Evolutionary conservation across 2,329 filamentous ascomycete genomes (phyloP), one percentile per base, ranked within the genome.

Genomic region (Fusarium denticulatum): DNA sequence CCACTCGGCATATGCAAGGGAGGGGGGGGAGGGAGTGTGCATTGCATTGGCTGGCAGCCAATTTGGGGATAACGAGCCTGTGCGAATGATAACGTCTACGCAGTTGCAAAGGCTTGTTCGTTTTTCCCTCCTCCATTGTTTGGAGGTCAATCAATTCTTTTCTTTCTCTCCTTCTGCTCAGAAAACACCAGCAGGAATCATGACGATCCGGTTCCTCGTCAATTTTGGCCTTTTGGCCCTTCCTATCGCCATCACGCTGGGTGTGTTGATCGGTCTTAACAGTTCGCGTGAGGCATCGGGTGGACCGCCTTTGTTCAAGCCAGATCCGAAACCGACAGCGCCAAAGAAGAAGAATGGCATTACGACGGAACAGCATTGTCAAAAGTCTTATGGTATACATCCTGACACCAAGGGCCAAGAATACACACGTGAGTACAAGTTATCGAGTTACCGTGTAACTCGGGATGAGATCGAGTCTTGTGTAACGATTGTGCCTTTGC

Each of bases 171-270:
- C 46, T 53, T 56, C 14, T 67, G 47, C 32, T n/a, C 30, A 67
- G 45, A 32, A 52, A 52, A 42, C 49, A 24, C 45, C 37, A 53
- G 26, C 58, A 55, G 42, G 22, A 70, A 72, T 72, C 74, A 85
- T 86, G 84, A 73, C 70, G 42, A 71, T 83, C 61, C 77, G 81
- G 71, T 84, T 86, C 78, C 76, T 88, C 65, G 82, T 88, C 79
- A 89, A 87, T 79, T 82, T 85, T 60, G 81, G 81, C 75, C 82
- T 89, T 56, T 74, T 89, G 68, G 83, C 83, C 71, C 79, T 89
- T 67, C 87, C 85, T 43, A 83, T 88, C 64, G 86, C 83, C 64
- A 82, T 83, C 61, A 87, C 86, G 15, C 73, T 88, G 36, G 87
- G 86, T 53, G 80, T 88, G 47, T 79, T 89, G 30, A 79, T 88